These are phyloP conservation scores for Rhizopogon roseolus DNA, from an alignment of 768 basidiomycete genomes.

Conservation along the genomic window DNA sequence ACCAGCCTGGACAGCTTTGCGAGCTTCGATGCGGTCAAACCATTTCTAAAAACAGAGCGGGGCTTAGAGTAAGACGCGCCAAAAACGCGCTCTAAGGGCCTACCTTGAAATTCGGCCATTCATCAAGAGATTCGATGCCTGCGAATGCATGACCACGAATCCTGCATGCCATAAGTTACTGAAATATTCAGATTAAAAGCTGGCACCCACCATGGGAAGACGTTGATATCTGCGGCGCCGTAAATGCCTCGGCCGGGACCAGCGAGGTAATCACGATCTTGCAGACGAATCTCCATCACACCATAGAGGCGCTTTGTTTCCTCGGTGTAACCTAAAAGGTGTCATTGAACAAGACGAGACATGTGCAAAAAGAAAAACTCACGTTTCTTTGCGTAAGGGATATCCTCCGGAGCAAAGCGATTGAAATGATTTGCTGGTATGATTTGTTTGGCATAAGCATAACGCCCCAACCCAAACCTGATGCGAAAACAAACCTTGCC, in stretches of 20 bases:
- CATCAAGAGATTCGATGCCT: constrained; percentile 30
- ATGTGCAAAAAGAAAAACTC: not conserved
- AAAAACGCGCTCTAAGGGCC: not conserved
- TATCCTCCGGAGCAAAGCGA: constrained; percentile 26
- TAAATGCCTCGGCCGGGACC: constrained; percentile 28
- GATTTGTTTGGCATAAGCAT: not conserved
- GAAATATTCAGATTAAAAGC: not conserved
- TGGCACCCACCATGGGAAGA: constrained; percentile 11
- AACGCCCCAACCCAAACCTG: not conserved
- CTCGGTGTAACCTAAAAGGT: constrained; percentile 31
- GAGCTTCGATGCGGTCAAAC: constrained; percentile 31
- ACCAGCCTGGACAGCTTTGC: constrained; percentile 31
- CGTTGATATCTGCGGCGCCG: constrained; percentile 38
- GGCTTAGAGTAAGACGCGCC: not conserved
- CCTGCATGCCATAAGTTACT: constrained; percentile 19
- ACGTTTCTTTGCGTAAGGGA: constrained; percentile 33
- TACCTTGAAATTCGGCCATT: constrained; percentile 35
- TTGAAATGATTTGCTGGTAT: constrained; percentile 33
- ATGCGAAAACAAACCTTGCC: constrained; percentile 10
- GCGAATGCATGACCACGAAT: constrained; percentile 24
- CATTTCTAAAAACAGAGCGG: constrained; percentile 22
- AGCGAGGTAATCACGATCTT: constrained; percentile 41
- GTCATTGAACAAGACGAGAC: too few species aligned
- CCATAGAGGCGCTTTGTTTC: constrained; percentile 45
- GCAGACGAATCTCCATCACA: constrained; percentile 43